Conservation (phyloP, 257 asterid species). For the Lycium ferocissimum region DNA sequence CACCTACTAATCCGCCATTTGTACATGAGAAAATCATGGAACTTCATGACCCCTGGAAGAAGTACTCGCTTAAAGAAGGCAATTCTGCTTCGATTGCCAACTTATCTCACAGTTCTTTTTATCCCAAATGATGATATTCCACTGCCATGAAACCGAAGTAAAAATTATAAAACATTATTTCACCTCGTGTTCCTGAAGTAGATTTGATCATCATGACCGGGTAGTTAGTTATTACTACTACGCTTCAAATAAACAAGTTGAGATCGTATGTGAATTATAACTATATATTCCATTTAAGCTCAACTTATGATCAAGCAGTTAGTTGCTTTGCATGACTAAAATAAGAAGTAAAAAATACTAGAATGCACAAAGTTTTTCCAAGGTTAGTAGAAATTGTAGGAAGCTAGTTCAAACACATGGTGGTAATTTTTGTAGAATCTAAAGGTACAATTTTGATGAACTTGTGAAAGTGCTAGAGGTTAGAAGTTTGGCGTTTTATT, state of each 20-base stretch:
- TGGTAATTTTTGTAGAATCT: not conserved
- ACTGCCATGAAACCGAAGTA: not conserved
- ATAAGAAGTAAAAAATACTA: not conserved
- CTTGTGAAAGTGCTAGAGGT: too few relatives aligned
- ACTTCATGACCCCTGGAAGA: constrained; percentile 31
- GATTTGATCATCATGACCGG: not conserved
- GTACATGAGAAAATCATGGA: too few relatives aligned
- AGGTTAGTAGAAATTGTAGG: not conserved
- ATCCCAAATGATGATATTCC: constrained; percentile 39
- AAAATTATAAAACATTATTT: not conserved
- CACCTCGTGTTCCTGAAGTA: not conserved
- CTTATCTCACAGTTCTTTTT: constrained; percentile 42
- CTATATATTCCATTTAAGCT: not conserved
- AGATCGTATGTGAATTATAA: not conserved
- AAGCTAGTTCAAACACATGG: not conserved
- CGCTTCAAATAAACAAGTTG: not conserved
- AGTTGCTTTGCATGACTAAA: not conserved
- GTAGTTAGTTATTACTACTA: not conserved
- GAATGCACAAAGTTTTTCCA: not conserved
- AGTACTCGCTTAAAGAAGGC: not conserved
- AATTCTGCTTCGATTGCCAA: constrained; percentile 42
- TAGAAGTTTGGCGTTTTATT: too few relatives aligned
- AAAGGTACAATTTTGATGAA: too few relatives aligned
- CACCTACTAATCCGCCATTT: too few relatives aligned
- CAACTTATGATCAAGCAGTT: not conserved